Evolutionary conservation across 768 basidiomycete genomes (phyloP), one percentile per base, ranked within the genome.

Genomic region (Rhizopogon roseolus): DNA sequence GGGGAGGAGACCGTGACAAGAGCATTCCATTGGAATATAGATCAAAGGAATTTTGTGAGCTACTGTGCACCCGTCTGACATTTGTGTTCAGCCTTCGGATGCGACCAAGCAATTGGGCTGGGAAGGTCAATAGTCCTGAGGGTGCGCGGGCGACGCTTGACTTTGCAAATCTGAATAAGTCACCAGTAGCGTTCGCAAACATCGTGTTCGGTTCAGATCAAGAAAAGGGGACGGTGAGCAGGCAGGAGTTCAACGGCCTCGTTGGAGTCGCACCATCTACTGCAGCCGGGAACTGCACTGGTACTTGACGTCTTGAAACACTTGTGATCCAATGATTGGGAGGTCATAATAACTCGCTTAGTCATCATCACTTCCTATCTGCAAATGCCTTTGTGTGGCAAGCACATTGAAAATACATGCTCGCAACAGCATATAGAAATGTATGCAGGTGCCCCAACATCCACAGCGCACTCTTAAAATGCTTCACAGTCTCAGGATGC

Each of bases 71-170:
- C 71, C 34, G 72, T 62, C 37, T 63, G 67, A 44, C 74, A 71
- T 36, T 79, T 67, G 40, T 70, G 66, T 7, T 69, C 64, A 37
- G 77, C 59, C 3, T 68, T 44, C 74, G 71, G 28, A 81, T 68
- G 39, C 71, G 67, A 9, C 69, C 66, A 27, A 79, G 60, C 3
- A 76, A 60, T 29, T 73, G 71, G 36, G 70, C 70, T 2, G 76
- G 75, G 60, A 75, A 69, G n/a, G 66, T 56, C 41, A 80, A 62
- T 51, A 81, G 37, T 37, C 41, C 50, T 16, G 13, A 11, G 4
- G 61, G 60, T n/a, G 61, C 60, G 22, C 57, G 19, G 5, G 22
- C 14, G 22, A 48, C 29, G 10, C 34, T 6, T 36, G 46, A 22
- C 9, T 48, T 48, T 22, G 46, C 34, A 0, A 36, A 7, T 11